Percentiles rank a stretch among this genome's conserved stretches.
Conservation (phyloP, 176 grass and related monocot genomes). For the Phragmites australis region DNA sequence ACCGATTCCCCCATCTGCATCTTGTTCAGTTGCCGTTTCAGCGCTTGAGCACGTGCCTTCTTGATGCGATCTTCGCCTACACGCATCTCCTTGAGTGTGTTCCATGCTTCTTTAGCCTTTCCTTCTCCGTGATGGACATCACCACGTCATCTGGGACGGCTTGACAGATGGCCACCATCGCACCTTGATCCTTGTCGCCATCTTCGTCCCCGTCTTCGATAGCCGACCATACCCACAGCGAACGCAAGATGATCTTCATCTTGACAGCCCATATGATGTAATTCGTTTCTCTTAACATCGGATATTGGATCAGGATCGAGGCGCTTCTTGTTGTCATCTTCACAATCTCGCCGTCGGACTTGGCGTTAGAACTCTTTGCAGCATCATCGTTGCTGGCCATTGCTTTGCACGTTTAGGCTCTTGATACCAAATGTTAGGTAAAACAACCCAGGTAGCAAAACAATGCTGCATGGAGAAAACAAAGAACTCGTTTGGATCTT, state of each 20-base stretch:
- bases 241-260: neutral
- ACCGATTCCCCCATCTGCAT: neutral
- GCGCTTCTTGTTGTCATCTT: neutral
- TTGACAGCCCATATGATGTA: neutral
- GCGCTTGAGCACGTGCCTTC: too few species aligned
- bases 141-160: neutral
- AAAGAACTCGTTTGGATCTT: too few species aligned
- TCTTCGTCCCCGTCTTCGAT: neutral
- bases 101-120: neutral
- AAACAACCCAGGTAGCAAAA: too few species aligned
- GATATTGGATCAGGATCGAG: neutral
- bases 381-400: too few species aligned
- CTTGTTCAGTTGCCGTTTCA: neutral
- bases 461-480: too few species aligned
- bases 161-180: neutral
- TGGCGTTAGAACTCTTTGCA: too few species aligned
- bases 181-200: neutral
- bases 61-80: neutral
- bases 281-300: neutral
- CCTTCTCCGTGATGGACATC: neutral
- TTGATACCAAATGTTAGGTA: too few species aligned
- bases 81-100: neutral
- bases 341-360: too few species aligned
- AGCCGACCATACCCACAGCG: neutral
- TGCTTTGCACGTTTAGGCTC: too few species aligned